phyloP scores from a whole-genome alignment of 2,329 filamentous ascomycete species.

The Diaporthe sp. region DNA sequence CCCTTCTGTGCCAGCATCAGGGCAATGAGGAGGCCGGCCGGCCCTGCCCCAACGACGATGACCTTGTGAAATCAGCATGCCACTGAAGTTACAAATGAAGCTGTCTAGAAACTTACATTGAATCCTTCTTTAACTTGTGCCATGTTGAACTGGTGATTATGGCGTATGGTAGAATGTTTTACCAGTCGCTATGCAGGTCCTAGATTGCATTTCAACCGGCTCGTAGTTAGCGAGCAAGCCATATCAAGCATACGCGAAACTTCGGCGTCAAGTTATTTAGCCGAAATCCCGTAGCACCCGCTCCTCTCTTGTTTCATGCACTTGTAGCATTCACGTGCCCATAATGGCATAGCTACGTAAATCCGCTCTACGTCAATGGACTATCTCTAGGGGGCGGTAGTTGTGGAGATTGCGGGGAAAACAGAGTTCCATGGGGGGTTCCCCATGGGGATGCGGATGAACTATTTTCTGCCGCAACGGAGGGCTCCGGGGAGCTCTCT shows the following conservation, averaged over 20 bases:
- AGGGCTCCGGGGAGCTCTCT: background rate
- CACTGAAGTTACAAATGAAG: rapidly evolving
- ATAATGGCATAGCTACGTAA: background rate
- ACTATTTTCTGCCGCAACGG: background rate
- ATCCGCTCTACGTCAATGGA: background rate
- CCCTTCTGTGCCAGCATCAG: constrained; percentile 38
- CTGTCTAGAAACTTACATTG: background rate
- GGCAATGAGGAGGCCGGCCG: constrained; percentile 39
- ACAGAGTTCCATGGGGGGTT: background rate
- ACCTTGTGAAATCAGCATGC: constrained; percentile 29
- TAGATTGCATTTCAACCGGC: background rate
- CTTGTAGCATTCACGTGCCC: background rate
- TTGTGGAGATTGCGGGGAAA: constrained; percentile 20
- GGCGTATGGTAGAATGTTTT: background rate
- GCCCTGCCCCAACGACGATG: constrained; percentile 39
- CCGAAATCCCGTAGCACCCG: background rate
- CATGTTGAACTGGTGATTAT: background rate
- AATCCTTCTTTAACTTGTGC: background rate
- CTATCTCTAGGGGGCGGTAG: background rate
- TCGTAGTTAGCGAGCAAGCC: background rate
- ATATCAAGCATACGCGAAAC: background rate
- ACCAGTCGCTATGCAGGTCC: background rate
- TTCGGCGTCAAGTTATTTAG: background rate
- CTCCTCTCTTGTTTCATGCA: background rate
- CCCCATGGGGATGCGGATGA: constrained; percentile 17